Evolutionary conservation across 176 grass and related monocot genomes (phyloP).

Genomic region (Aegilops bicornis): DNA sequence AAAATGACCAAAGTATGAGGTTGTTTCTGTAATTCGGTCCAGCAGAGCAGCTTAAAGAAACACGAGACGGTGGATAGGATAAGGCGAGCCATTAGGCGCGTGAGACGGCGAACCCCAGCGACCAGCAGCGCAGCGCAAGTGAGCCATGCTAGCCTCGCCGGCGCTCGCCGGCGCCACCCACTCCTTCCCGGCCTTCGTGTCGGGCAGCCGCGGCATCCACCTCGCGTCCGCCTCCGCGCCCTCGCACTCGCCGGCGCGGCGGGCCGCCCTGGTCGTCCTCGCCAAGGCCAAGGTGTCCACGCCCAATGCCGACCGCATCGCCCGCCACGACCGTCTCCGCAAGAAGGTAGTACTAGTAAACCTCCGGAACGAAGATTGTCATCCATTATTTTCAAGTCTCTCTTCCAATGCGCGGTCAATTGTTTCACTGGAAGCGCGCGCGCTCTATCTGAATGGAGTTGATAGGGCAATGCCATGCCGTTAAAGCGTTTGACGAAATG

Average conservation of each 20-base stretch:
- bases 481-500: constrained; percentile 38
- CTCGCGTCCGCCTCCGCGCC: not conserved
- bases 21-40: not conserved
- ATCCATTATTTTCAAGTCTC: not conserved
- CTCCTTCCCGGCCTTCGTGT: constrained; percentile 29
- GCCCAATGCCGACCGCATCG: constrained; percentile 62
- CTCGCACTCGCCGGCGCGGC: constrained; percentile 4
- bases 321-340: constrained; percentile 75
- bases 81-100: constrained; percentile 27
- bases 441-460: not conserved
- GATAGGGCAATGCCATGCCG: not conserved
- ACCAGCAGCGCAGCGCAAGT: constrained; percentile 25
- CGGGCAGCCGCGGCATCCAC: not conserved
- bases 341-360: constrained; percentile 56
- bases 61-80: constrained; percentile 21
- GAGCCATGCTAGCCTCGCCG: constrained; percentile 44
- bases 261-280: constrained; percentile 37
- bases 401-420: not conserved
- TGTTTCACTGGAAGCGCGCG: not conserved
- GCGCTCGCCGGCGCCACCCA: constrained; percentile 37
- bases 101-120: not conserved
- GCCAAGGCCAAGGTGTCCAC: constrained; percentile 64
- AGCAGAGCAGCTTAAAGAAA: constrained; percentile 19
- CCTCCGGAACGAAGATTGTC: too few species aligned
- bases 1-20: not conserved